phyloP scores from a whole-genome alignment of 2,329 filamentous ascomycete genomes.

The Colletotrichum noveboracense region DNA sequence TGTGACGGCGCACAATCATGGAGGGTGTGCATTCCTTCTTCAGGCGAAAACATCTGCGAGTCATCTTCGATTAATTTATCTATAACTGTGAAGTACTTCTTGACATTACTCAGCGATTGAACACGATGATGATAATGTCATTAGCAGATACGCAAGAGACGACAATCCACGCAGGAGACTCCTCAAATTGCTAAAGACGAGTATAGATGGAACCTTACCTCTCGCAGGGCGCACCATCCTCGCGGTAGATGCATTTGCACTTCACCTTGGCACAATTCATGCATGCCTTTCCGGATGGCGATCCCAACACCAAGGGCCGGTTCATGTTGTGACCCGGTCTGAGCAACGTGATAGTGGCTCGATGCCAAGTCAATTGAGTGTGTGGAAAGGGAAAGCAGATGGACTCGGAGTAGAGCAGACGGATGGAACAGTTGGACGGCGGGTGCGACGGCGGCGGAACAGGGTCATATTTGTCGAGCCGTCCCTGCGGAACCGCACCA shows the following conservation, averaged over 20 bases:
- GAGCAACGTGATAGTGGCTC: not conserved
- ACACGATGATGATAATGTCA: not conserved
- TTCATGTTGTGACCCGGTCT: not conserved
- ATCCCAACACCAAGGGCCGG: not conserved
- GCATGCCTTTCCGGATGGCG: not conserved
- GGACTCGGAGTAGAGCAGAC: rapidly evolving
- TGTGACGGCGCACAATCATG: not conserved
- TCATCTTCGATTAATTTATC: too few species aligned
- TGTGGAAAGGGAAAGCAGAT: not conserved
- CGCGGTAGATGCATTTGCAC: not conserved
- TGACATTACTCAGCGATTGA: too few species aligned
- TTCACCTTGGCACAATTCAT: not conserved
- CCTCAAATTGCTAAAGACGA: too few species aligned
- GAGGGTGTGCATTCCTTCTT: not conserved
- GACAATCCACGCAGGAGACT: rapidly evolving
- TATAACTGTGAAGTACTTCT: not conserved
- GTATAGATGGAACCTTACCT: rapidly evolving
- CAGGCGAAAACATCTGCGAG: not conserved
- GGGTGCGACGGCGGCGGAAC: not conserved
- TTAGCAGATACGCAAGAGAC: rapidly evolving
- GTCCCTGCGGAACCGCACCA: not conserved
- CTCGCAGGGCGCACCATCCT: not conserved
- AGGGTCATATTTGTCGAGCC: not conserved
- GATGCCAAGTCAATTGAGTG: rapidly evolving
- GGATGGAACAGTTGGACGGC: not conserved